Percentiles rank a stretch among this genome's conserved stretches.
Conservation (phyloP, 805 yeast species). For the Candida maltosa region DNA sequence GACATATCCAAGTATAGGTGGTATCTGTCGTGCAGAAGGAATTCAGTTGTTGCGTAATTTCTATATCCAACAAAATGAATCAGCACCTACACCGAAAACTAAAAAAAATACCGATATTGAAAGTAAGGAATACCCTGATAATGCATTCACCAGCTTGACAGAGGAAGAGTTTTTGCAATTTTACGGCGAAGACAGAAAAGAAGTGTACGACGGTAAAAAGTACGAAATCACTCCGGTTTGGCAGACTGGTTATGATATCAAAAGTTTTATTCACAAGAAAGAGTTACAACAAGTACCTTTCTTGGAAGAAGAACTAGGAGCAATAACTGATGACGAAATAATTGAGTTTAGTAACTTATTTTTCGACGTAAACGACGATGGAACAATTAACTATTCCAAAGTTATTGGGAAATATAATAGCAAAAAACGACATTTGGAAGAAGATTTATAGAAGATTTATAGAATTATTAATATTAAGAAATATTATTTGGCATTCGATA, state of each 20-base stretch:
- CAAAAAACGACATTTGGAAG: constrained; percentile 7
- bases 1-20: constrained; percentile 65
- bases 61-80: constrained; percentile 79
- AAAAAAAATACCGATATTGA: constrained; percentile 68
- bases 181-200: constrained; percentile 37
- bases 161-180: constrained; percentile 46
- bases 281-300: constrained; percentile 12
- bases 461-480: no score
- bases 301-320: constrained; percentile 13
- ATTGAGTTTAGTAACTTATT: constrained; percentile 20
- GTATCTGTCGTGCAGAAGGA: constrained; percentile 77
- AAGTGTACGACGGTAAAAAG: constrained; percentile 8
- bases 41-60: constrained; percentile 76
- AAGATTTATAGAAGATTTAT: constrained; percentile 1
- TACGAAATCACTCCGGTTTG: constrained; percentile 24
- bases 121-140: constrained; percentile 53
- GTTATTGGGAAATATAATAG: constrained; percentile 13
- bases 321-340: constrained; percentile 13
- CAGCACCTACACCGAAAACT: constrained; percentile 77
- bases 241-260: constrained; percentile 18
- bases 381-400: constrained; percentile 19
- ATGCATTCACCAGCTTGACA: constrained; percentile 48
- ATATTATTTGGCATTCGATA: no score
- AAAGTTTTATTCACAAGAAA: constrained; percentile 11
- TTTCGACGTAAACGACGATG: constrained; percentile 20